Evolutionary conservation across 192 early-diverging fungal genomes (phyloP).

Genomic region (Rhizoclosmatium globosum): DNA sequence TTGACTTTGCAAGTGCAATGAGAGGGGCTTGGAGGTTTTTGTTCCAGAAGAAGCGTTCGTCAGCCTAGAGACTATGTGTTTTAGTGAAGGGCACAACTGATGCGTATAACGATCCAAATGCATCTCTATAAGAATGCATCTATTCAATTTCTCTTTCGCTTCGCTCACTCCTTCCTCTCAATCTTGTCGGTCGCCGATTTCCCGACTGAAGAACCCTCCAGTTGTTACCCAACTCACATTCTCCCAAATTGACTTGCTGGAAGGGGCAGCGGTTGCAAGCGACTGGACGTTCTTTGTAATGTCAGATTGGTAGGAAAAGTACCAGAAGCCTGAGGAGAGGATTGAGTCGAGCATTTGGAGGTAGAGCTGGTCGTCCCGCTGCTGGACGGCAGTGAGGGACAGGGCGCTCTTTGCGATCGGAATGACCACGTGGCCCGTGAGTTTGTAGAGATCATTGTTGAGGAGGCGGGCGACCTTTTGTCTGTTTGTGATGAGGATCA

Average conservation of each 20-base stretch:
- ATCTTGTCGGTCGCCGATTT: too few relatives aligned
- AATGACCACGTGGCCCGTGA: slow-evolving; percentile 57
- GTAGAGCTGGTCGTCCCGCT: slow-evolving; percentile 72
- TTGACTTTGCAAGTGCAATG: slow-evolving; percentile 61
- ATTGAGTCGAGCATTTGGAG: slow-evolving; percentile 65
- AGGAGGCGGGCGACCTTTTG: slow-evolving; percentile 66
- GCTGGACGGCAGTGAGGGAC: slow-evolving; percentile 35
- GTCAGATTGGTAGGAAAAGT: slow-evolving; percentile 88
- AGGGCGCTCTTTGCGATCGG: slow-evolving; percentile 35
- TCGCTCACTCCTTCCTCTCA: too few relatives aligned
- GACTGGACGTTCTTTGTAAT: slow-evolving; percentile 71
- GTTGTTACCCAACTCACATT: neutral
- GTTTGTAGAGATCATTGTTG: slow-evolving; percentile 70
- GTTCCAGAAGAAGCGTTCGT: slow-evolving; percentile 98
- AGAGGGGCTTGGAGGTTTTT: slow-evolving; percentile 71
- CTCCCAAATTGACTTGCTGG: slow-evolving; percentile 52
- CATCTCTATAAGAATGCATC: too few relatives aligned
- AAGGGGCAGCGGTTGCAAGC: slow-evolving; percentile 37
- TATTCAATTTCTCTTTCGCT: too few relatives aligned
- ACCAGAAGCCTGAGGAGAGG: slow-evolving; percentile 65
- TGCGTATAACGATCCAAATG: neutral
- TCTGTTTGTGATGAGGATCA: slow-evolving; percentile 77
- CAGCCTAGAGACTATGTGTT: slow-evolving; percentile 61
- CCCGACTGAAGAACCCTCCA: too few relatives aligned
- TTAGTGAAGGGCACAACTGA: neutral